phyloP scores from a whole-genome alignment of 176 grass and related monocot genomes.

The Luzula sylvatica region DNA sequence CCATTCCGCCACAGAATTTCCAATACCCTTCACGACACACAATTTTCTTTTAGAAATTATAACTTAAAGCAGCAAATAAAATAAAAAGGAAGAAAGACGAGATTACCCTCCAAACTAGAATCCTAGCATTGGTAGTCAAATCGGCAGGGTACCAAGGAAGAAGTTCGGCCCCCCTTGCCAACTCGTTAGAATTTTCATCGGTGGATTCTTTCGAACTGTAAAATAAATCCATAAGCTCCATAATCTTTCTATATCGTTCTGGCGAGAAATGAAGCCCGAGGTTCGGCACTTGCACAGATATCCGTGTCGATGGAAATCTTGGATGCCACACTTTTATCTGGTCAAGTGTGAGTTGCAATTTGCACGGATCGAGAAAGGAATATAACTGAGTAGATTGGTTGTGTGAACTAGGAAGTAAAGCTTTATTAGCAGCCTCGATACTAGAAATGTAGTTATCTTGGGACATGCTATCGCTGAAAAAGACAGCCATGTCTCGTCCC shows the following conservation, averaged over 20 bases:
- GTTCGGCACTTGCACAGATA: constrained; percentile 96
- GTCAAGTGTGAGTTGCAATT: constrained; percentile 85
- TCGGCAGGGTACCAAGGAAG: constrained; percentile 83
- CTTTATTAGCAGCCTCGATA: constrained; percentile 27
- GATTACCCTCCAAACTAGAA: constrained; percentile 93
- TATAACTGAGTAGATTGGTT: constrained; percentile 35
- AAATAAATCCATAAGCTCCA: constrained; percentile 59
- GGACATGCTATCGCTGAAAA: constrained; percentile 47
- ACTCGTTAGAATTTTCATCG: constrained; percentile 32
- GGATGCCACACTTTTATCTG: constrained; percentile 95
- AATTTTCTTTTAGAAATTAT: constrained; percentile 21
- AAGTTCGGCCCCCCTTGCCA: constrained; percentile 29
- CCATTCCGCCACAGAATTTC: constrained; percentile 89
- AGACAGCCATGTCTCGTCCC: constrained; percentile 97
- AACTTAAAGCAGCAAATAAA: constrained; percentile 4
- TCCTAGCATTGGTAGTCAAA: constrained; percentile 77
- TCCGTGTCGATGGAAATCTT: constrained; percentile 75
- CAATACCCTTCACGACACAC: constrained; percentile 50
- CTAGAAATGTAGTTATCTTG: constrained; percentile 19
- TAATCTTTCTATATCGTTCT: constrained; percentile 70
- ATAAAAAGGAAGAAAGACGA: background rate
- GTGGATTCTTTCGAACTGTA: constrained; percentile 37
- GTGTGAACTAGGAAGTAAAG: constrained; percentile 17
- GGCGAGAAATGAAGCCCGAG: constrained; percentile 89
- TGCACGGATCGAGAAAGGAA: constrained; percentile 94